These are phyloP conservation scores for Emericellopsis terricola DNA, from an alignment of 495 filamentous ascomycete genomes.

Conservation along the genomic window DNA sequence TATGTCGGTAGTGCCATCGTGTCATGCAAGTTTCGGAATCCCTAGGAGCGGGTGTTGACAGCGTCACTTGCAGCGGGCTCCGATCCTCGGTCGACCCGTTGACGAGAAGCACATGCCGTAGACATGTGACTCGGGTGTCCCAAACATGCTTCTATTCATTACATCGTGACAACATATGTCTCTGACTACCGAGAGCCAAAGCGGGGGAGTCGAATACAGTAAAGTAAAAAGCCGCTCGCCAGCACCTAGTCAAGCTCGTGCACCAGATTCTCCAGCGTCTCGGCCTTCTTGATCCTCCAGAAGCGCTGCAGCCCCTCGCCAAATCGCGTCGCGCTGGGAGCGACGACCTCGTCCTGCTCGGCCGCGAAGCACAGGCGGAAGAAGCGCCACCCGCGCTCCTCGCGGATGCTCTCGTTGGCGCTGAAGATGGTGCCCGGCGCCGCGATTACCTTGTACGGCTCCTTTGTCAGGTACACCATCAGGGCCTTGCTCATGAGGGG, in stretches of 20 bases:
- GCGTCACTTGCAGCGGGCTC: no score
- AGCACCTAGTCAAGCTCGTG: conserved; percentile 9
- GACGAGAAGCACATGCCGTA: no score
- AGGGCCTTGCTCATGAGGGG: conserved; percentile 37
- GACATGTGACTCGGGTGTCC: no score
- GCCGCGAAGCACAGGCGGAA: conserved; percentile 79
- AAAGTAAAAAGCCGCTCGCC: no score
- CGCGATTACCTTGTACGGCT: conserved; percentile 47
- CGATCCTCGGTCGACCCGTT: no score
- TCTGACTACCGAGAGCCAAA: no score
- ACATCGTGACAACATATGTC: no score
- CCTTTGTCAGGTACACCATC: conserved; percentile 53
- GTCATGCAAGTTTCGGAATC: no score
- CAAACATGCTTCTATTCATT: no score
- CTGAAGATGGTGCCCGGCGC: conserved; percentile 55
- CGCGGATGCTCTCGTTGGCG: conserved; percentile 35
- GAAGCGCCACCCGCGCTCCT: conserved; percentile 40
- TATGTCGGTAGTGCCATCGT: no score
- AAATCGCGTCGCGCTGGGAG: conserved; percentile 37
- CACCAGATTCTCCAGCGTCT: conserved; percentile 38
- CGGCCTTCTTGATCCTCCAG: conserved; percentile 49
- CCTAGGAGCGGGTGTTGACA: no score
- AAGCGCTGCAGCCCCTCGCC: conserved; percentile 51
- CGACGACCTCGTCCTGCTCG: conserved; percentile 49
- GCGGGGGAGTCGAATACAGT: no score